Conservation (phyloP, 1,284 basidiomycete species). For the Retiboletus fuscus region DNA sequence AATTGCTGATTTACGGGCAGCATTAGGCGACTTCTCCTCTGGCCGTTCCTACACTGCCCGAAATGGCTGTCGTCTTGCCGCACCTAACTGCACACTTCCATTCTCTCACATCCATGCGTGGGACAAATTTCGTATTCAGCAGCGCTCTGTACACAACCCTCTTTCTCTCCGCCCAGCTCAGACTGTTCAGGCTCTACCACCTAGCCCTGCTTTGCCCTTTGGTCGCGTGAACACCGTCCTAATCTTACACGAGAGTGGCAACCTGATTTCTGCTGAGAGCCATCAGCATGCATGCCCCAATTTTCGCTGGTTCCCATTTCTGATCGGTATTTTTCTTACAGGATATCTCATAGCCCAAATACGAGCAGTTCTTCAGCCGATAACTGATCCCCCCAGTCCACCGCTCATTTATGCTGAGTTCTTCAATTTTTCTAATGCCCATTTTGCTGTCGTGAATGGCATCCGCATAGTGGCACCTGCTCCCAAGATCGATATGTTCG, state of each 20-base stretch:
- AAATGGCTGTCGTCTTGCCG: background rate
- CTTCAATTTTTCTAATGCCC: background rate
- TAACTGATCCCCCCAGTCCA: background rate
- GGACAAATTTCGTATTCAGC: background rate
- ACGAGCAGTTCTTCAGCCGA: background rate
- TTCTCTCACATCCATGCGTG: background rate
- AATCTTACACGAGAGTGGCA: background rate
- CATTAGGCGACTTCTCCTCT: constrained; percentile 21
- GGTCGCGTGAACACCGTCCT: background rate
- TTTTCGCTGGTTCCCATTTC: too few species aligned
- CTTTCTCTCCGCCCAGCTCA: background rate
- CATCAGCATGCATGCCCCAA: background rate
- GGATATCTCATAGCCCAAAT: background rate
- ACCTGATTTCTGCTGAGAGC: background rate
- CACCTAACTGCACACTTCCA: background rate
- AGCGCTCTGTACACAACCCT: background rate
- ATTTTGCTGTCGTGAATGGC: background rate
- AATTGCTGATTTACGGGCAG: background rate
- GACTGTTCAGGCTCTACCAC: background rate
- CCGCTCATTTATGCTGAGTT: background rate
- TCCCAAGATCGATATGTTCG: background rate
- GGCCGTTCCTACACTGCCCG: constrained; percentile 3
- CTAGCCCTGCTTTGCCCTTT: background rate
- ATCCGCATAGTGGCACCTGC: background rate
- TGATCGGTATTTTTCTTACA: background rate